phyloP scores from a whole-genome alignment of 352 stramenopile species.

The Pythium diclinum region DNA sequence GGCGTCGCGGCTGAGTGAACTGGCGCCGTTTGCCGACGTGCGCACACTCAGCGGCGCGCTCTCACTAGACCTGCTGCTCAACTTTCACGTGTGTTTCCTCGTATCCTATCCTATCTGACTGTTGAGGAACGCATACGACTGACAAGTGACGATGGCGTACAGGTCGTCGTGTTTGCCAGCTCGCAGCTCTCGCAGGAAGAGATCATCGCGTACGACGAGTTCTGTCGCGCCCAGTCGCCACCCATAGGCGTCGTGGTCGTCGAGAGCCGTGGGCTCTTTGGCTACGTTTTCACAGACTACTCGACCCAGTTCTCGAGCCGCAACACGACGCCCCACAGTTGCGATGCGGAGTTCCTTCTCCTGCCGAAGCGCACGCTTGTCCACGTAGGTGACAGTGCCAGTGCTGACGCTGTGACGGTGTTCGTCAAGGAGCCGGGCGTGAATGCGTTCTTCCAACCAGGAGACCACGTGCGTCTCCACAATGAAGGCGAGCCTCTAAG shows the following conservation, averaged over 20 bases:
- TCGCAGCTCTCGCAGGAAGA: conserved; percentile 34
- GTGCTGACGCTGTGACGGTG: conserved; percentile 11
- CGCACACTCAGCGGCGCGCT: conserved; percentile 32
- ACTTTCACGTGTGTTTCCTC: conserved; percentile 34
- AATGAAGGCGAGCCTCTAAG: neutral
- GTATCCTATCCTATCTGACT: too few species aligned
- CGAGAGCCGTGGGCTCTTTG: conserved; percentile 38
- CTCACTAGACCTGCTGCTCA: conserved; percentile 38
- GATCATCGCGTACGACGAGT: conserved; percentile 47
- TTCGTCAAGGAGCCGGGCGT: conserved; percentile 24
- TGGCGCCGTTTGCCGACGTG: conserved; percentile 30
- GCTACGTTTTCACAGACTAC: conserved; percentile 41
- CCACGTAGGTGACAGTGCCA: neutral
- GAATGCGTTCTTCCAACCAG: conserved; percentile 13
- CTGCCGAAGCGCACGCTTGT: conserved; percentile 19
- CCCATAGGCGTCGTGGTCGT: conserved; percentile 39
- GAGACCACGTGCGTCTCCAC: conserved; percentile 16
- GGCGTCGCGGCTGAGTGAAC: conserved; percentile 29
- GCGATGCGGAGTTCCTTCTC: conserved; percentile 25
- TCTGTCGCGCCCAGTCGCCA: conserved; percentile 37
- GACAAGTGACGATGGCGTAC: neutral
- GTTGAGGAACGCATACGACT: neutral
- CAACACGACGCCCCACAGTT: conserved; percentile 8
- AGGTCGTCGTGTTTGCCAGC: conserved; percentile 46
- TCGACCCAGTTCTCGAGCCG: conserved; percentile 12